Evolutionary conservation across 306 rosid species (phyloP), one percentile per base, ranked within the genome.

Genomic region (Vigna radiata): DNA sequence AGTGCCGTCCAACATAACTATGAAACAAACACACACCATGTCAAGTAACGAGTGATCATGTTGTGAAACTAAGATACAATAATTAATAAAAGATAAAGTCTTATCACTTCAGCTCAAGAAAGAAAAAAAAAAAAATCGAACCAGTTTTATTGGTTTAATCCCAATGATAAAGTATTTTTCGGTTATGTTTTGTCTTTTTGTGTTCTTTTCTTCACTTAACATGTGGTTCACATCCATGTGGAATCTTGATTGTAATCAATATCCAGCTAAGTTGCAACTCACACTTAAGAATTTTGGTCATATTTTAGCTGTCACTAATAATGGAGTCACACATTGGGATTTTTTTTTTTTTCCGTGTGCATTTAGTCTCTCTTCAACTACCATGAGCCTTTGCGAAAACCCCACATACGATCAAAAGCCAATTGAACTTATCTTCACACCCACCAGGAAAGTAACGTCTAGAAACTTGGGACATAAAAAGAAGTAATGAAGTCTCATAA

Each of bases 231-330:
- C 11, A 70, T 75, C 25, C 56, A 53, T 23, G 72, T 55, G 84
- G 78, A 62, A 79, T 83, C 81, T 70, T 33, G 72, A 44, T 23
- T 52, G 60, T 18, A 31, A 82, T 29, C 62, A 56, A 65, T 37
- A 58, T 77, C 85, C 83, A 72, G 85, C 87, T 72, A 60, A 70
- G 73, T 50, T 50, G 83, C 78, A 81, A 68, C 74, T 60, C 62
- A 71, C 50, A 21, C 56, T 81, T 37, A 49, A 53, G 70, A 72
- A 43, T 67, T 52, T 69, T 37, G 75, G 61, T 46, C 61, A 17
- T 8, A 48, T 48, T 36, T 61, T 46, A 31, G 77, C 67, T 77
- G 78, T 69, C 83, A 68, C 54, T n/a, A 84, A 77, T 62, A 78
- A 65, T 52, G 47, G 60, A 70, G 56, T 25, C 74, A 59, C 49